Percentiles rank a stretch among this genome's conserved stretches.
These are phyloP conservation scores for Achlya hypogyna DNA, from an alignment of 352 stramenopile species.

Conservation along the genomic window DNA sequence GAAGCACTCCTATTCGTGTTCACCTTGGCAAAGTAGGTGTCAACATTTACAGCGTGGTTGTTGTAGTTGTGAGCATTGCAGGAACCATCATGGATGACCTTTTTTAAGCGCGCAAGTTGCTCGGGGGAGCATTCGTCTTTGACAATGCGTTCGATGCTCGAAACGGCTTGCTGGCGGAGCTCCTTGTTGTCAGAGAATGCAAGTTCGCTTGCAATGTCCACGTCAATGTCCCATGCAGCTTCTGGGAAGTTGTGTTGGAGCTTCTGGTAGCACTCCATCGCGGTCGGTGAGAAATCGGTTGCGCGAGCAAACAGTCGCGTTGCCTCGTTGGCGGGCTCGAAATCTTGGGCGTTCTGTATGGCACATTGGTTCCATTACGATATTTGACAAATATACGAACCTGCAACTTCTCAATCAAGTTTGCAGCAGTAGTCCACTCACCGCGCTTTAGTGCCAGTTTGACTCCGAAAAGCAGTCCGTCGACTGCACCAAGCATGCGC, in stretches of 20 bases:
- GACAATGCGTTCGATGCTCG: background rate
- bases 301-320: background rate
- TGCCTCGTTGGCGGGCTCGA: background rate
- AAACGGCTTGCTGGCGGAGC: background rate
- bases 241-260: slow-evolving; percentile 16
- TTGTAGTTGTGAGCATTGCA: slow-evolving; percentile 19
- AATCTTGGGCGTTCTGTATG: background rate
- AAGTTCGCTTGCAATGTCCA: slow-evolving; percentile 3
- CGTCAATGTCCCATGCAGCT: background rate
- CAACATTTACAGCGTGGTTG: background rate
- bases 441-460: background rate
- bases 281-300: background rate
- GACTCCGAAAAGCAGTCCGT: background rate
- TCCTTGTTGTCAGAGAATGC: slow-evolving; percentile 6
- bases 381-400: background rate
- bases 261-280: background rate
- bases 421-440: background rate
- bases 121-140: background rate
- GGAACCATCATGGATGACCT: slow-evolving; percentile 16
- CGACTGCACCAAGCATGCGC: background rate
- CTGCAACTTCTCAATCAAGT: background rate
- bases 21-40: background rate
- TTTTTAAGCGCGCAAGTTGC: slow-evolving; percentile 9
- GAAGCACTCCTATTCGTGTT: slow-evolving; percentile 4
- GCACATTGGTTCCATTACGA: background rate